These are phyloP conservation scores for Phytophthora sojae DNA, from an alignment of 352 stramenopile species.

Conservation along the genomic window DNA sequence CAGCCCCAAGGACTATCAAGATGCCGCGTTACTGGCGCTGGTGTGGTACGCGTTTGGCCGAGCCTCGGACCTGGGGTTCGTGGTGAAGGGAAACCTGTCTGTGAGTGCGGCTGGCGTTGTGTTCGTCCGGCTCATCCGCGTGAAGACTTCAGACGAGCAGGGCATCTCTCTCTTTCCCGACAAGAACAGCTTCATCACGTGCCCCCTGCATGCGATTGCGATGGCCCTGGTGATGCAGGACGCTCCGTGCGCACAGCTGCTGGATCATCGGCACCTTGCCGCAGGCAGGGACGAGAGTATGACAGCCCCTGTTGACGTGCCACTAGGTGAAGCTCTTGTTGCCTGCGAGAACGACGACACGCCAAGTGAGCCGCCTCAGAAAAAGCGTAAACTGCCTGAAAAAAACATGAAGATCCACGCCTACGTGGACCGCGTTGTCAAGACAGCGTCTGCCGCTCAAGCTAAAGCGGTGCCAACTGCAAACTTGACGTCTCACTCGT, in stretches of 20 bases:
- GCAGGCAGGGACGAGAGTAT: background rate
- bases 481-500: slow-evolving; percentile 4
- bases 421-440: background rate
- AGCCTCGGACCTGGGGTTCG: too few relatives aligned
- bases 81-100: too few relatives aligned
- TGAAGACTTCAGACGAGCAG: slow-evolving; percentile 5
- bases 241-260: too few relatives aligned
- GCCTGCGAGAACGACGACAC: background rate
- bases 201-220: background rate
- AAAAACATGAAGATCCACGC: slow-evolving; percentile 10
- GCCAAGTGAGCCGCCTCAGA: background rate
- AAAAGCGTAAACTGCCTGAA: too few relatives aligned
- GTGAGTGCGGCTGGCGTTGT: slow-evolving; percentile 10
- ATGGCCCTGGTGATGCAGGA: slow-evolving; percentile 12
- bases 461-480: background rate
- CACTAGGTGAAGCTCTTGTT: background rate
- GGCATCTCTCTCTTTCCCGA: slow-evolving; percentile 10
- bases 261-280: background rate
- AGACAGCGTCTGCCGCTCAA: too few relatives aligned
- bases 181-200: slow-evolving; percentile 14
- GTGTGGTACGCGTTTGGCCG: too few relatives aligned
- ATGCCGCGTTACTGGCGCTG: slow-evolving; percentile 12
- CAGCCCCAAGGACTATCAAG: slow-evolving; percentile 24
- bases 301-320: background rate
- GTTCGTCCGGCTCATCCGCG: slow-evolving; percentile 10